Conservation (phyloP, 352 stramenopile genomes). For the Phytophthora fragariaefolia region DNA sequence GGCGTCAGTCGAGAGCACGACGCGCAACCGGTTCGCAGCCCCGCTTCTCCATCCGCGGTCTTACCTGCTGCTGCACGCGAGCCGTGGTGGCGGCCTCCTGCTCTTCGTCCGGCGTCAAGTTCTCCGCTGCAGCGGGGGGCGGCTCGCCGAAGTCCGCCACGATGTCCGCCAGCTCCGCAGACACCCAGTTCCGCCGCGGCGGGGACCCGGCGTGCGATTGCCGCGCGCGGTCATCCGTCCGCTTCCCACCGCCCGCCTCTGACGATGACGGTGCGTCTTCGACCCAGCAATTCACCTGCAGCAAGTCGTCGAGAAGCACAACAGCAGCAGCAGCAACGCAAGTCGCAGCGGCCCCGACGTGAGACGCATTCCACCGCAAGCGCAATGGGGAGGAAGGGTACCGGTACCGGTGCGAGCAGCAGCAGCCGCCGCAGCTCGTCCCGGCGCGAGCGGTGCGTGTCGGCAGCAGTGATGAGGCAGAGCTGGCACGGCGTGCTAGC, state of each 20-base stretch:
- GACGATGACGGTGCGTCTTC: slow-evolving; percentile 6
- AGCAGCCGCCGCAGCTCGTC: slow-evolving; percentile 42
- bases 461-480: slow-evolving; percentile 32
- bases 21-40: background rate
- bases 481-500: slow-evolving; percentile 30
- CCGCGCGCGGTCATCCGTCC: slow-evolving; percentile 4
- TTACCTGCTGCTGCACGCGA: slow-evolving; percentile 10
- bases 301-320: no score
- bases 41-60: slow-evolving; percentile 3
- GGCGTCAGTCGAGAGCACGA: slow-evolving; percentile 12
- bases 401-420: slow-evolving; percentile 11
- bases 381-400: background rate
- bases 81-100: background rate
- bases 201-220: slow-evolving; percentile 18
- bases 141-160: slow-evolving; percentile 20
- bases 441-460: slow-evolving; percentile 47
- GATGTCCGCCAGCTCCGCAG: slow-evolving; percentile 24
- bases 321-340: slow-evolving; percentile 9
- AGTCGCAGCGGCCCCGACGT: background rate
- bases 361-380: background rate
- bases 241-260: background rate
- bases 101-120: background rate
- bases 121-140: background rate
- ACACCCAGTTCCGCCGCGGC: slow-evolving; percentile 2
- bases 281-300: slow-evolving; percentile 14